These are phyloP conservation scores for Pelagophyceae sp. DNA, from an alignment of 352 stramenopile genomes.

Conservation along the genomic window DNA sequence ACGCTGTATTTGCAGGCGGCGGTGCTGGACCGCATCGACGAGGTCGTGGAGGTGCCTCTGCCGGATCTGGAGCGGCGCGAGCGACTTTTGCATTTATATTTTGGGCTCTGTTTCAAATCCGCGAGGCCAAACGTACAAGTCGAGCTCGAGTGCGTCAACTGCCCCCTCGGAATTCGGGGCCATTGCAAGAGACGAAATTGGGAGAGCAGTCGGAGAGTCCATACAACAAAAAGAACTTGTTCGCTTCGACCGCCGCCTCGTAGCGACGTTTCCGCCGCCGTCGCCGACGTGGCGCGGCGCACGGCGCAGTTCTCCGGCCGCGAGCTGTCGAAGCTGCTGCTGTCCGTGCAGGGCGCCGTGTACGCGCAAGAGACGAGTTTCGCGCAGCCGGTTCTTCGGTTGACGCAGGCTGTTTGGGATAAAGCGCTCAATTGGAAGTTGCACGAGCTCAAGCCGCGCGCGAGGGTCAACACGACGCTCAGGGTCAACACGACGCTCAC, in stretches of 20 bases:
- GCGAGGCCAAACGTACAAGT: too few relatives aligned
- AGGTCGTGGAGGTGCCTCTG: constrained; percentile 63
- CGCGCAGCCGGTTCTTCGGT: constrained; percentile 7
- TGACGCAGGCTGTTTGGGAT: constrained; percentile 25
- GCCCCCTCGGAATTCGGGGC: too few relatives aligned
- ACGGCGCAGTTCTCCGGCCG: constrained; percentile 65
- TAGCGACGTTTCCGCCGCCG: constrained; percentile 33
- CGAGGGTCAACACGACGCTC: constrained; percentile 14
- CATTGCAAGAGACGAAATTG: too few relatives aligned
- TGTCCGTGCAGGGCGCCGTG: constrained; percentile 52
- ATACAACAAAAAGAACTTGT: too few relatives aligned
- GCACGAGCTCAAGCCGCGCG: constrained; percentile 20
- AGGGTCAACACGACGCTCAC: too few relatives aligned
- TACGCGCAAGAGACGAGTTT: constrained; percentile 1
- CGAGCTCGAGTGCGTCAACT: too few relatives aligned
- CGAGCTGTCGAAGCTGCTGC: constrained; percentile 72
- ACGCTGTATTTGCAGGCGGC: too few relatives aligned
- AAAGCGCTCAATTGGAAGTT: constrained; percentile 25
- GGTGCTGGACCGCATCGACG: constrained; percentile 67
- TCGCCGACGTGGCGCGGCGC: constrained; percentile 41
- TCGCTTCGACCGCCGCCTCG: too few relatives aligned
- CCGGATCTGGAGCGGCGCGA: constrained; percentile 38
- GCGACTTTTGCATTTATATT: constrained; percentile 28
- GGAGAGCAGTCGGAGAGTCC: too few relatives aligned
- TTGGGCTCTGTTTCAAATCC: constrained; percentile 24